Conservation (phyloP, 805 yeast species). For the Candida golubevii region DNA sequence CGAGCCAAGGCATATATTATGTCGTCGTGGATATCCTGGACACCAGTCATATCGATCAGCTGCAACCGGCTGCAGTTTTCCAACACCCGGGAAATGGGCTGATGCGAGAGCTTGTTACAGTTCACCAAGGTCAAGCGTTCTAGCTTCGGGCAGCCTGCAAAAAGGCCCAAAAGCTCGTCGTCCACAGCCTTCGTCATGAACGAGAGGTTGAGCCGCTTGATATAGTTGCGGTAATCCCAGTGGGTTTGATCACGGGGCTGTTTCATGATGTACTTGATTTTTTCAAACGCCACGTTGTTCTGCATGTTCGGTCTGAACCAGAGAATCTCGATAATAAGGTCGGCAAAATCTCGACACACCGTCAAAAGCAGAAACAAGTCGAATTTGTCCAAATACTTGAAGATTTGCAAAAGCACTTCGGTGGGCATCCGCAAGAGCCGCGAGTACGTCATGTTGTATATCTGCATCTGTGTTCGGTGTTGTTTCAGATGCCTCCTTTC, state of each 20-base stretch:
- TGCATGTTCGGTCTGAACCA: conserved; percentile 85
- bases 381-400: conserved; percentile 58
- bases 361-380: conserved; percentile 61
- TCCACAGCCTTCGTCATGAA: conserved; percentile 64
- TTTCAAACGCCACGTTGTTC: conserved; percentile 43
- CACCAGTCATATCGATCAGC: conserved; percentile 84
- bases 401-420: conserved; percentile 59
- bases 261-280: conserved; percentile 53
- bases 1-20: conserved; percentile 64
- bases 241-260: conserved; percentile 45
- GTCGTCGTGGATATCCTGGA: conserved; percentile 58
- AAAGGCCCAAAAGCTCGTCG: conserved; percentile 56
- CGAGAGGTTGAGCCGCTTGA: conserved; percentile 77
- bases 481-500: conserved; percentile 23
- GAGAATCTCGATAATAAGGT: conserved; percentile 67
- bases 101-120: conserved; percentile 61
- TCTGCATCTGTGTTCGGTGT: conserved; percentile 22
- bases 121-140: conserved; percentile 85
- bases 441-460: conserved; percentile 24
- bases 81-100: conserved; percentile 59
- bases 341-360: conserved; percentile 79
- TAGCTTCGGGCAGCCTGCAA: conserved; percentile 67
- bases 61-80: conserved; percentile 66
- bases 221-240: conserved; percentile 64
- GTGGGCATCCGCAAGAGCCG: conserved; percentile 50